Conservation (phyloP, 352 stramenopile genomes). For the Phytophthora chlamydospora region DNA sequence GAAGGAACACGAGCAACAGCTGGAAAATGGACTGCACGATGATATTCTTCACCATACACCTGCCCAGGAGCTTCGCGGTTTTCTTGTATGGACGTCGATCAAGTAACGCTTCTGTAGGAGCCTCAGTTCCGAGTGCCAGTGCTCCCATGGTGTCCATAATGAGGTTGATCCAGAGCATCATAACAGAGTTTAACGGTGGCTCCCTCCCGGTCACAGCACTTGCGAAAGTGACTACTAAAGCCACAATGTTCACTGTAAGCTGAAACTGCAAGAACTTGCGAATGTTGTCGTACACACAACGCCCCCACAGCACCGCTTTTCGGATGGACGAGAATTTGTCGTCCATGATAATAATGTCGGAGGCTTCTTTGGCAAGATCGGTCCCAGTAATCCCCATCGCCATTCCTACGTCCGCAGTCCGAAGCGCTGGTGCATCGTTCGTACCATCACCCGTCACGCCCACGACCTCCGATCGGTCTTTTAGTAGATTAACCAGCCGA, state of each 20-base stretch:
- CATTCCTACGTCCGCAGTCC: conserved; percentile 75
- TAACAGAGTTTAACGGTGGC: conserved; percentile 81
- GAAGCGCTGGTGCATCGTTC: conserved; percentile 80
- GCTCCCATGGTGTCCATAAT: conserved; percentile 89
- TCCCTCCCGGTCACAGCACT: conserved; percentile 86
- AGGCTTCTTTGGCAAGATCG: conserved; percentile 82
- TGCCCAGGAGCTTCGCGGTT: conserved; percentile 55
- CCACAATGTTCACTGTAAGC: conserved; percentile 86
- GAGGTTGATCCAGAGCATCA: conserved; percentile 91
- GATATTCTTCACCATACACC: conserved; percentile 83
- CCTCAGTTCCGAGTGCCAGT: conserved; percentile 73
- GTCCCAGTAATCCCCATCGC: conserved; percentile 86
- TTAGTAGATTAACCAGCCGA: conserved; percentile 91
- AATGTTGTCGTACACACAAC: conserved; percentile 87
- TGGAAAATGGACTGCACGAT: conserved; percentile 71
- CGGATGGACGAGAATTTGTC: conserved; percentile 87
- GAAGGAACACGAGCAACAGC: conserved; percentile 87
- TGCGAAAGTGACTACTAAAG: conserved; percentile 77
- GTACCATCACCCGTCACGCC: conserved; percentile 83
- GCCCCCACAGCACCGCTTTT: conserved; percentile 79
- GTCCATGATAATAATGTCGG: conserved; percentile 90
- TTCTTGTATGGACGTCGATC: conserved; percentile 80
- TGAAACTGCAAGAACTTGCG: conserved; percentile 88
- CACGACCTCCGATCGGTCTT: conserved; percentile 75
- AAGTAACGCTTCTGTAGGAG: conserved; percentile 65